These are phyloP conservation scores for Didymella pomorum DNA, from an alignment of 2,329 filamentous ascomycete genomes.

Conservation along the genomic window DNA sequence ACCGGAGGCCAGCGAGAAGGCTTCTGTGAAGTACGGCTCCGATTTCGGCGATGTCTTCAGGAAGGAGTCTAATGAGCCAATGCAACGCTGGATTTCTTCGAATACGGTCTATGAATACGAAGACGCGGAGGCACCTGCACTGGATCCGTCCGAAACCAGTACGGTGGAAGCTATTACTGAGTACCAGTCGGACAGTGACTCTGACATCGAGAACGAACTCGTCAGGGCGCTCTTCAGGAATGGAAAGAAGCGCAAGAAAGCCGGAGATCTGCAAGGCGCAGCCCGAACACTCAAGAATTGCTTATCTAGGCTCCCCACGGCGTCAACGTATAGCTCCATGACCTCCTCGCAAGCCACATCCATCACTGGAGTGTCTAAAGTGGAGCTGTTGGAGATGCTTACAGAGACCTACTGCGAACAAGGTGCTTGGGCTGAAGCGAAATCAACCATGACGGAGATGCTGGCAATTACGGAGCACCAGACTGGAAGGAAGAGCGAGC, in stretches of 20 bases:
- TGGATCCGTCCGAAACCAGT: constrained; percentile 24
- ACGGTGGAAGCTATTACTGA: constrained; percentile 15
- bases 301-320: constrained; percentile 21
- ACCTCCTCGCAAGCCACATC: constrained; percentile 16
- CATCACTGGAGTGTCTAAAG: constrained; percentile 22
- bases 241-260: constrained; percentile 25
- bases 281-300: constrained; percentile 29
- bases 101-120: constrained; percentile 35
- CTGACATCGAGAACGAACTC: constrained; percentile 30
- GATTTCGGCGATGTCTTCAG: constrained; percentile 35
- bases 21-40: constrained; percentile 28
- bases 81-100: constrained; percentile 34
- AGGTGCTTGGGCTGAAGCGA: constrained; percentile 26
- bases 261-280: constrained; percentile 25
- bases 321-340: constrained; percentile 19
- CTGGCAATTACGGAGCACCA: constrained; percentile 29
- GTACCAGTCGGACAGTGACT: constrained; percentile 31
- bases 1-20: constrained; percentile 23
- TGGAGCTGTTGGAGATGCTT: constrained; percentile 24
- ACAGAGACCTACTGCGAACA: constrained; percentile 23
- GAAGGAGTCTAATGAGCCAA: constrained; percentile 25
- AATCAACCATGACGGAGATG: constrained; percentile 29
- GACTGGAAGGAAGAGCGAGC: constrained; percentile 27
- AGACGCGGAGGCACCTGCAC: constrained; percentile 19
- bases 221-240: constrained; percentile 29